These are phyloP conservation scores for Saturnispora hagleri DNA, from an alignment of 805 yeast species.

Conservation along the genomic window DNA sequence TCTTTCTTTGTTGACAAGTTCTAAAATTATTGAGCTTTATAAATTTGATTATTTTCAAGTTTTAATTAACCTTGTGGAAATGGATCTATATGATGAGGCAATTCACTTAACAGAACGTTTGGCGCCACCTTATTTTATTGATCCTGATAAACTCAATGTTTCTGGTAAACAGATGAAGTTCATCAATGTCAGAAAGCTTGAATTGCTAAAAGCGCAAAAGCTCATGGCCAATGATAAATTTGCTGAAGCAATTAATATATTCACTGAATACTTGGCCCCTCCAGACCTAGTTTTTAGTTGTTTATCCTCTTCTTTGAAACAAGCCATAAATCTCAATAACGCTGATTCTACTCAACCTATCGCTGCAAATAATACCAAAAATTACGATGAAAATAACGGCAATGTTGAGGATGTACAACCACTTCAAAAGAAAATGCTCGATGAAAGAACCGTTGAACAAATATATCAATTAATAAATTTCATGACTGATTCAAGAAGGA, in stretches of 20 bases:
- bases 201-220: slow-evolving; percentile 31
- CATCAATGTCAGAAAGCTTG: slow-evolving; percentile 33
- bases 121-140: slow-evolving; percentile 19
- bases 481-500: slow-evolving; percentile 45
- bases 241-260: slow-evolving; percentile 33
- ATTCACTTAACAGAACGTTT: slow-evolving; percentile 32
- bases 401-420: too few species aligned
- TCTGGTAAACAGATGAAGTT: slow-evolving; percentile 26
- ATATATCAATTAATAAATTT: slow-evolving; percentile 34
- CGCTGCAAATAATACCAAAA: too few species aligned
- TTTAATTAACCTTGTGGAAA: slow-evolving; percentile 24
- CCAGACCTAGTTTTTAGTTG: slow-evolving; percentile 43
- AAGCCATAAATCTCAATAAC: not conserved
- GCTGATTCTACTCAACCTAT: not conserved
- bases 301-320: slow-evolving; percentile 31
- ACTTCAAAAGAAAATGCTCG: not conserved
- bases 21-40: slow-evolving; percentile 21
- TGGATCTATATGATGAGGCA: slow-evolving; percentile 33
- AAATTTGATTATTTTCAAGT: slow-evolving; percentile 12
- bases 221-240: slow-evolving; percentile 25
- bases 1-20: slow-evolving; percentile 24
- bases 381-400: too few species aligned
- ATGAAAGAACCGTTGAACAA: not conserved
- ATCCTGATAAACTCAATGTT: not conserved
- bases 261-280: slow-evolving; percentile 49